Evolutionary conservation across 1,284 basidiomycete species (phyloP), one percentile per base, ranked within the genome.

Genomic region (Tylopilus sp.): DNA sequence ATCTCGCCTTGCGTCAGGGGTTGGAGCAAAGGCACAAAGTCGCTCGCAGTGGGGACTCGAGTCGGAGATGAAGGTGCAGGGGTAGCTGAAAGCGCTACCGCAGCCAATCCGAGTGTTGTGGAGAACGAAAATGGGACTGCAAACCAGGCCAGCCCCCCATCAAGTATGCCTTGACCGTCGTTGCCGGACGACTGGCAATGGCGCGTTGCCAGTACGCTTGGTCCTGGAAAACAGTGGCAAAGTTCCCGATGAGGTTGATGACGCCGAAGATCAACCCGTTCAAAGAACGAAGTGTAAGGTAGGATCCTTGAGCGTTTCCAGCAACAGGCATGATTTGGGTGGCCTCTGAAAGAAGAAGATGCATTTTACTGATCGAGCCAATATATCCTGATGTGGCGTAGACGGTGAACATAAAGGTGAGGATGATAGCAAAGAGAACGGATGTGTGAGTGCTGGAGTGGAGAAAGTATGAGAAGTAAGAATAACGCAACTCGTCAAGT

Each of bases 91-190:
- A 94, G 76, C 1, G 89, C 91, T 8, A 90, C 86, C 3, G 91
- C 89, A 7, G 89, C 79, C 2, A 94, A 75, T 10, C 91, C 91
- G 19, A 96, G 78, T 0, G 89, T 91, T 0, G 86, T 91, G 0
- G 89, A 83, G 56, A 89, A 79, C 28, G 79, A 78, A 65, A 92
- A 89, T 0, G 91, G 90, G 49, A 91, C 89, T 1, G 88, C 84
- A 60, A 93, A 89, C 90, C 91, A 92, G 11, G 89, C 86, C 3
- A 94, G 66, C n/a, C 93, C 93, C 92, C 93, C 19, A 92, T 75
- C 9, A 96, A 71, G 70, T 93, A 97, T 0, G 90, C 93, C 65
- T 89, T 90, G 41, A 93, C 89, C 23, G 86, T 88, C n/a, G 79
- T 86, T 1, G 81, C 81, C 0, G 92, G 92, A 25, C 84, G 75